phyloP scores from a whole-genome alignment of 352 stramenopile genomes.

The Phytophthora kernoviae region DNA sequence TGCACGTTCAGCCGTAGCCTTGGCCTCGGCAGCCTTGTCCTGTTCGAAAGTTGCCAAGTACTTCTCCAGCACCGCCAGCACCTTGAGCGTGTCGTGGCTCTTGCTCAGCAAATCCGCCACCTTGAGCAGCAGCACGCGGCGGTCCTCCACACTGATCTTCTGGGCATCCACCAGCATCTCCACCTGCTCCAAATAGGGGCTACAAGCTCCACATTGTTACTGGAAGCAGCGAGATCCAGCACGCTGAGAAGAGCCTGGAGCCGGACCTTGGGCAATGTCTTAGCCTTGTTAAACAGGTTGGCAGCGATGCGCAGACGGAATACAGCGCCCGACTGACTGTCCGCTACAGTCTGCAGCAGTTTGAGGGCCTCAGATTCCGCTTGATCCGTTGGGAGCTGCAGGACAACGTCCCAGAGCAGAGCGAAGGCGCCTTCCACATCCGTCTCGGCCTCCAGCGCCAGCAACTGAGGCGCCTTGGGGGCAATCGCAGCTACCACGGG shows the following conservation, averaged over 20 bases:
- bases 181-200: constrained; percentile 74
- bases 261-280: constrained; percentile 58
- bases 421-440: constrained; percentile 79
- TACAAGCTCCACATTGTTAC: constrained; percentile 65
- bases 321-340: constrained; percentile 58
- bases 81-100: constrained; percentile 55
- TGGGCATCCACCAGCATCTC: constrained; percentile 57
- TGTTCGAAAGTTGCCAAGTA: constrained; percentile 65
- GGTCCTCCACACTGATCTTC: constrained; percentile 51
- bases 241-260: constrained; percentile 71
- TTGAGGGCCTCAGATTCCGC: constrained; percentile 41
- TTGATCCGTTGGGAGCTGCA: constrained; percentile 38
- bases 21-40: constrained; percentile 37
- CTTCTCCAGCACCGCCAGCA: constrained; percentile 77
- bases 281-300: constrained; percentile 79
- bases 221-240: constrained; percentile 61
- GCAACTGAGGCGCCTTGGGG: constrained; percentile 58
- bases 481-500: constrained; percentile 52
- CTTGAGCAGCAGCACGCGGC: constrained; percentile 63
- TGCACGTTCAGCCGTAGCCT: constrained; percentile 79
- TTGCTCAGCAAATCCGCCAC: constrained; percentile 77
- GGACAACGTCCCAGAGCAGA: constrained; percentile 65
- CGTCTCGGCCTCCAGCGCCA: constrained; percentile 74
- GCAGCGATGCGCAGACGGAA: constrained; percentile 75
- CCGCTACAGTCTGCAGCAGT: constrained; percentile 53